Evolutionary conservation across 2,329 filamentous ascomycete species (phyloP), one percentile per base, ranked within the genome.

Genomic region (Colletotrichum falcatum): DNA sequence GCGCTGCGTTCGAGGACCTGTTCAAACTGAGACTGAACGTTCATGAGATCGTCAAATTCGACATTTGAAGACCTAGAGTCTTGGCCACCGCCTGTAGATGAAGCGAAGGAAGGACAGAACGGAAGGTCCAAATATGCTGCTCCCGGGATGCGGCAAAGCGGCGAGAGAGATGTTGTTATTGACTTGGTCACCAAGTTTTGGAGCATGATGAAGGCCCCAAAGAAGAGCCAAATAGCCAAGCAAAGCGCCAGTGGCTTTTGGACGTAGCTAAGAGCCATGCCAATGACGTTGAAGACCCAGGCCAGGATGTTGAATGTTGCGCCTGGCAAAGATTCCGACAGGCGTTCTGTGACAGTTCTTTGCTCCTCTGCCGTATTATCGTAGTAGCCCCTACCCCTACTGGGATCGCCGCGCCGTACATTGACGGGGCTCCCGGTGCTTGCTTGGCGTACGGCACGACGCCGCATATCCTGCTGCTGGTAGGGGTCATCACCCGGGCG

Each of bases 21-120:
- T 79, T 94, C 92, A 66, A 97, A 94, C 35, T 90, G 87, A n/a
- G 88, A 84, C 79, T 97, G 93, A 1, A 92, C 88, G 23, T 85
- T 85, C 84, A 96, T 92, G 28, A 97, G 85, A 58, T 91, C 88
- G 73, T 94, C 90, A 74, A 95, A 95, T 75, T 94, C 90, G 54
- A 91, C 82, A 5, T 79, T 79, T 20, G 58, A 42, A n/a, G 58
- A 59, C 59, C 33, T 65, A n/a, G 44, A 28, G 28, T 75, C 72
- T 55, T 74, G 69, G 20, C 60, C 35, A 39, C 58, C 16, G 62
- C 59, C 35, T 12, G 54, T 39, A n/a, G 61, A 48, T 3, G 53
- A 33, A 11, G 35, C 33, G n/a, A 72, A 58, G 5, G 75, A 74
- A 6, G 82, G 79, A 73, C 92, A 95, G 74, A 93, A 92, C 0